phyloP scores from a whole-genome alignment of 202 grass and related monocot genomes.

The Saccharum hybrid region DNA sequence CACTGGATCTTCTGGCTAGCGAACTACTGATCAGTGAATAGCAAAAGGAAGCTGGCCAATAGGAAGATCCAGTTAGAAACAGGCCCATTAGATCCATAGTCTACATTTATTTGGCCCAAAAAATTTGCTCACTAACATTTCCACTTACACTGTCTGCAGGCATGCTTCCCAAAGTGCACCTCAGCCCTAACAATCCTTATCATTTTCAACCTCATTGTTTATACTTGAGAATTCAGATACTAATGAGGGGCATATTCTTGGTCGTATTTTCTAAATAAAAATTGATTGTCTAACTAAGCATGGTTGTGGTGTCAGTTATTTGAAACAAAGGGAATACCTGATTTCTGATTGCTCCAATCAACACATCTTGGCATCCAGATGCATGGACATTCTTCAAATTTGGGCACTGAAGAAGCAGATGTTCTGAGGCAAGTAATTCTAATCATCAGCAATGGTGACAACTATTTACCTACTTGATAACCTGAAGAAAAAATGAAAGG shows the following conservation, averaged over 20 bases:
- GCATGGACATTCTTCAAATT: constrained; percentile 89
- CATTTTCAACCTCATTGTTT: not conserved
- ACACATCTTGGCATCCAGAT: constrained; percentile 91
- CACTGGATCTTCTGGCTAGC: constrained; percentile 5
- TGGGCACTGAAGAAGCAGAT: constrained; percentile 83
- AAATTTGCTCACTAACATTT: not conserved
- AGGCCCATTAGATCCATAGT: constrained; percentile 20
- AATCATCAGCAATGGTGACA: constrained; percentile 17
- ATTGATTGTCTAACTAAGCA: not conserved
- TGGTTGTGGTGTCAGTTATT: not conserved
- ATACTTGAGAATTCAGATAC: constrained; percentile 2
- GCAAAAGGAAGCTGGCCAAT: constrained; percentile 15
- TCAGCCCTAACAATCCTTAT: not conserved
- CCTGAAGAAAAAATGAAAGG: not conserved
- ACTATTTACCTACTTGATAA: constrained; percentile 16
- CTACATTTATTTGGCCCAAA: not conserved
- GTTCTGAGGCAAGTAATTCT: constrained; percentile 62
- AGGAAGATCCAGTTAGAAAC: constrained; percentile 25
- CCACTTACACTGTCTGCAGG: not conserved
- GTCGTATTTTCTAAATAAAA: constrained; percentile 11
- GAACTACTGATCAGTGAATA: not conserved
- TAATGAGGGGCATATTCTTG: not conserved
- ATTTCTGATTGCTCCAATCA: constrained; percentile 93
- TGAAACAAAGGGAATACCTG: constrained; percentile 57
- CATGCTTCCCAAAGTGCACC: not conserved